A percentile compares a stretch with the other conserved stretches of the same genome.
Evolutionary conservation across 2,329 filamentous ascomycete genomes (phyloP).

Genomic region (Pyrenochaeta sp.): DNA sequence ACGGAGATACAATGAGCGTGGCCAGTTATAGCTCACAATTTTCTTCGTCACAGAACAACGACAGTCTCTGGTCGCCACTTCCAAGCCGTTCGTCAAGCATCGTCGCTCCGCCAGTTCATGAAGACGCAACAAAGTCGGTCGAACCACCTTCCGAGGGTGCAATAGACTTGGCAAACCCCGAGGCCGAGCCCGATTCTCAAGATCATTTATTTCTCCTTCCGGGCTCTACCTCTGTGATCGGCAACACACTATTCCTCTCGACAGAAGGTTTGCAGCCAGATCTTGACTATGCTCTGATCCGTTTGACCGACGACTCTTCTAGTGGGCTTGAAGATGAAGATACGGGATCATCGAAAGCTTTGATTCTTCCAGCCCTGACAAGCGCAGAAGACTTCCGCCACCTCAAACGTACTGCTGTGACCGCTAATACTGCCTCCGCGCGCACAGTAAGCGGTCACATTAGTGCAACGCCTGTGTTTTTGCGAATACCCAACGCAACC

Average conservation of each 20-base stretch:
- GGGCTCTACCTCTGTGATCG: background rate
- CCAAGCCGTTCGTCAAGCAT: background rate
- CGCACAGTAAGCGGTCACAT: background rate
- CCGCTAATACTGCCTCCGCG: conserved; percentile 1
- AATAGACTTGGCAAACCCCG: background rate
- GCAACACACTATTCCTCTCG: background rate
- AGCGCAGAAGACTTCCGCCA: background rate
- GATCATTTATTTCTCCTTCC: background rate
- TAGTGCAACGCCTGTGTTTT: conserved; percentile 10
- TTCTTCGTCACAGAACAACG: background rate
- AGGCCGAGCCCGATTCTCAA: background rate
- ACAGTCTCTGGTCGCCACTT: background rate
- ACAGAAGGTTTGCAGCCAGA: conserved; percentile 5
- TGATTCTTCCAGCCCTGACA: background rate
- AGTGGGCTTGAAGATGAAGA: background rate
- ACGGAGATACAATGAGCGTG: conserved; percentile 9
- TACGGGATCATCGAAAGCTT: background rate
- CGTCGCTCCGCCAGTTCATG: background rate
- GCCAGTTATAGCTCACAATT: conserved; percentile 6
- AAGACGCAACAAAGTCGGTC: background rate
- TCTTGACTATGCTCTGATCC: conserved; percentile 14
- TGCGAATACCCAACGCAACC: conserved; percentile 7
- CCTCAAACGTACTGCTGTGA: background rate
- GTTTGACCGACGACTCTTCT: background rate
- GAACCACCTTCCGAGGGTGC: background rate